Percentiles rank a stretch among this genome's conserved stretches.
Conservation (phyloP, 2,329 filamentous ascomycete genomes). For the Fusarium musae region DNA sequence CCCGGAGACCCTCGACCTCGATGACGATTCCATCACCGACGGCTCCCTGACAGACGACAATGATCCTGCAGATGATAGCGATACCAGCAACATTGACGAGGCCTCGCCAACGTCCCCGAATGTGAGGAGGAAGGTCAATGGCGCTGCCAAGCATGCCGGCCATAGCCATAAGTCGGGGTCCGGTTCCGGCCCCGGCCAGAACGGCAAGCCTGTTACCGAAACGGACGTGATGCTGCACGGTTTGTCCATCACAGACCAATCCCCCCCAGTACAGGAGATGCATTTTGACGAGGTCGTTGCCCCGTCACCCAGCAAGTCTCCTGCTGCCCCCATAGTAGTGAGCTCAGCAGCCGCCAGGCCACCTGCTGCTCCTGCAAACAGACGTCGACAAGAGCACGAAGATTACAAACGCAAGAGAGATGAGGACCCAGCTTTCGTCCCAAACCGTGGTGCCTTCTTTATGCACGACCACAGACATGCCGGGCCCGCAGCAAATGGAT, state of each 20-base stretch:
- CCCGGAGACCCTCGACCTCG: constrained; percentile 65
- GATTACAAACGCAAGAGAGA: constrained; percentile 90
- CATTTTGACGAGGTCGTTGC: constrained; percentile 58
- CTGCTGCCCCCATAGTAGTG: constrained; percentile 63
- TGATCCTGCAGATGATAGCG: constrained; percentile 69
- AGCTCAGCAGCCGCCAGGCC: constrained; percentile 63
- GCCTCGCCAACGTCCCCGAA: constrained; percentile 61
- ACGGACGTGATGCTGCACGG: constrained; percentile 70
- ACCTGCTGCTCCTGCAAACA: constrained; percentile 72
- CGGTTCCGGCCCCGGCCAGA: constrained; percentile 50
- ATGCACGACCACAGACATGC: constrained; percentile 93
- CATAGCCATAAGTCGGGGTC: constrained; percentile 50
- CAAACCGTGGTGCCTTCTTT: constrained; percentile 94
- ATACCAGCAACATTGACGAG: constrained; percentile 71
- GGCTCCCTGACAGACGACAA: constrained; percentile 73
- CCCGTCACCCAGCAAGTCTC: constrained; percentile 53
- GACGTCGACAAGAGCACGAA: constrained; percentile 85
- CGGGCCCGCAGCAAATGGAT: constrained; percentile 80
- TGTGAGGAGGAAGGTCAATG: constrained; percentile 56
- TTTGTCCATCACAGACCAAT: constrained; percentile 57
- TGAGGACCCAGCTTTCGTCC: constrained; percentile 91
- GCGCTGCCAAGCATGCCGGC: constrained; percentile 50
- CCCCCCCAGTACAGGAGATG: constrained; percentile 56
- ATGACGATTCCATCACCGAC: constrained; percentile 74
- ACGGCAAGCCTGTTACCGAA: constrained; percentile 57